Base-by-base conservation (phyloP, 1,284 basidiomycete species). In the Cutaneotrichosporon sp. region DNA sequence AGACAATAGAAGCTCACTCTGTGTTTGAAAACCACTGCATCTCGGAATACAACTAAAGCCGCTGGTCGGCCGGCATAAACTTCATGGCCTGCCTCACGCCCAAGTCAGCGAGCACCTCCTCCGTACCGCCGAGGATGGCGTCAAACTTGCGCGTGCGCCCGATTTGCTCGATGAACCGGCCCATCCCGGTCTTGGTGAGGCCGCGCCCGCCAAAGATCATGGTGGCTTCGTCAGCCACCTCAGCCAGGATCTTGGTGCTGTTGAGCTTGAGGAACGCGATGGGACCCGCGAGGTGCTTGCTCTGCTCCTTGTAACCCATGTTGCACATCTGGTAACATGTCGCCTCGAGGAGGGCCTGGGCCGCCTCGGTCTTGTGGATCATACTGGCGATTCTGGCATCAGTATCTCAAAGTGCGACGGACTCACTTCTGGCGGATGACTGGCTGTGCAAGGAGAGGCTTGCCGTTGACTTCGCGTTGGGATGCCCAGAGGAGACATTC, bases 261-360 rank as follows among this genome's bases (percentile, higher is more conserved):
- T 89, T 88, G 88, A 89, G 89, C 64, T 89, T 81, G 67, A 81
- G 73, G 76, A 81, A 79, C 5, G 76, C 77, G 61, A 81, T 80
- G 67, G 79, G 80, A 5, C 76, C 80, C 46, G 77, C 80, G 46
- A 81, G 76, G 61, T 79, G 70, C 34, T 73, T 65, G 46, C 82
- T 77, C 81, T 92, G 92, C 76, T 95, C 87, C 63, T 84, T 85
- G 79, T 97, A 78, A 72, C 78, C 68, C 77, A 93, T 92, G 72
- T 93, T 88, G 77, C 86, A 88, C 93, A 96, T 96, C 81, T 96
- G 93, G 78, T 89, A 88, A 0, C 92, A 95, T 66, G 95, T 83
- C 74, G 87, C 89, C 67, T 97, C 94, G 38, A 97, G 83, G 91
- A 92, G 96, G 57, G 86, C 87, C 76, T 97, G 93, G 57, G 86